Evolutionary conservation across 2,329 filamentous ascomycete genomes (phyloP), one percentile per base, ranked within the genome.

Genomic region (Teratosphaeria gauchensis): DNA sequence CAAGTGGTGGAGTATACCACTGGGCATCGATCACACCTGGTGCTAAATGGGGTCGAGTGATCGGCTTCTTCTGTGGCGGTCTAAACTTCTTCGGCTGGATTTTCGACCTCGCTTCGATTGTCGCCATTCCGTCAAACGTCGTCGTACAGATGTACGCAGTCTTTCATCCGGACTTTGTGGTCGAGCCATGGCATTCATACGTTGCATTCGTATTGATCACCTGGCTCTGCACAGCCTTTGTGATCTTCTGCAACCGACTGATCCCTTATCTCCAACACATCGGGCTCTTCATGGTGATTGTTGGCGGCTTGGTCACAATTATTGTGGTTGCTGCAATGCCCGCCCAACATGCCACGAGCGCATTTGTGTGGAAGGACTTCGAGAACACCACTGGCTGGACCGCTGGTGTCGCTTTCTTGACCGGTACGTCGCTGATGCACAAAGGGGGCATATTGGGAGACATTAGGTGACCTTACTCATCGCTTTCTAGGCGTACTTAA

Each of bases 81-180:
- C 61, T 73, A 51, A 83, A 84, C 67, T 82, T 82, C 64, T 81
- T 79, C 61, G 81, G 78, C n/a, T 86, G 84, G 84, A 79, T 85
- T 62, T 83, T 86, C 59, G 83, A 82, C 61, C 76, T 84, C 5
- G 81, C 83, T 3, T 82, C 82, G 1, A 80, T 86, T 65, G 73
- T 80, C 16, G 77, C 80, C 58, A 84, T 86, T 59, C 76, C 82
- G 4, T 79, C 78, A 61, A 85, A 86, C 65, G 78, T 85, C 63
- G 72, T 79, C 12, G 79, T 86, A 19, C 80, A 82, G 64, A 81
- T 86, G 78, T 86, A 86, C 68, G 76, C 77, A 5, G 70, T 83
- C 31, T 84, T 82, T 71, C 80, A 86, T 65, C 76, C 78, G 1
- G 78, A 72, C 5, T 84, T 83, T 57, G 71, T 71, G 11, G 72